Percentiles rank a stretch among this genome's conserved stretches.
Conservation (phyloP, 306 rosid species). For the Biancaea sappan region DNA sequence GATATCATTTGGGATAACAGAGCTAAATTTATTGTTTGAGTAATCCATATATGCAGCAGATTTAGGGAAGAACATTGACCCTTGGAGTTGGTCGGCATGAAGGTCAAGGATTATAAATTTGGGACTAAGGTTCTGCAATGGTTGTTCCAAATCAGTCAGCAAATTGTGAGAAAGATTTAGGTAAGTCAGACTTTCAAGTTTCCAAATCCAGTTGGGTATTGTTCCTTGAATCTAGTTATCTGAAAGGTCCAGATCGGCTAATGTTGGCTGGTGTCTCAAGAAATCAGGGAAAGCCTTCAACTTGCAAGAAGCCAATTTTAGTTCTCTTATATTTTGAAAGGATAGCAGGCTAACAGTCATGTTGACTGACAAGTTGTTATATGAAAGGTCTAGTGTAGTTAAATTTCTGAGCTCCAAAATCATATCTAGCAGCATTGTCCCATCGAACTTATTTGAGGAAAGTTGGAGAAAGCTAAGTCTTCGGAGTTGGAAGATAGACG, state of each 20-base stretch:
- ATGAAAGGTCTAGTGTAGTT: conserved; percentile 59
- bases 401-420: conserved; percentile 41
- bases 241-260: conserved; percentile 50
- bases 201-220: conserved; percentile 71
- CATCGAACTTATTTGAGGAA: conserved; percentile 60
- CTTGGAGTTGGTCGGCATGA: conserved; percentile 44
- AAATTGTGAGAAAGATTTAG: conserved; percentile 64
- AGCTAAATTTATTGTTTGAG: conserved; percentile 46
- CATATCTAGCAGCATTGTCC: conserved; percentile 7
- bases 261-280: conserved; percentile 41
- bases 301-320: conserved; percentile 51
- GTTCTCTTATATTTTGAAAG: conserved; percentile 25
- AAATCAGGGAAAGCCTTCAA: conserved; percentile 46
- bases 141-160: conserved; percentile 36
- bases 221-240: conserved; percentile 42
- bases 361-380: conserved; percentile 41
- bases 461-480: conserved; percentile 44
- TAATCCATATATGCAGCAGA: conserved; percentile 29
- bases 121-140: conserved; percentile 14
- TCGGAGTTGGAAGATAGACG: conserved; percentile 29
- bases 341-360: background rate
- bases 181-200: conserved; percentile 8
- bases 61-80: conserved; percentile 26
- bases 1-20: conserved; percentile 17
- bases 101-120: conserved; percentile 37